A percentile compares a stretch with the other conserved stretches of the same genome.
Evolutionary conservation across 2,329 filamentous ascomycete genomes (phyloP).

Genomic region (Penicillium sp.): DNA sequence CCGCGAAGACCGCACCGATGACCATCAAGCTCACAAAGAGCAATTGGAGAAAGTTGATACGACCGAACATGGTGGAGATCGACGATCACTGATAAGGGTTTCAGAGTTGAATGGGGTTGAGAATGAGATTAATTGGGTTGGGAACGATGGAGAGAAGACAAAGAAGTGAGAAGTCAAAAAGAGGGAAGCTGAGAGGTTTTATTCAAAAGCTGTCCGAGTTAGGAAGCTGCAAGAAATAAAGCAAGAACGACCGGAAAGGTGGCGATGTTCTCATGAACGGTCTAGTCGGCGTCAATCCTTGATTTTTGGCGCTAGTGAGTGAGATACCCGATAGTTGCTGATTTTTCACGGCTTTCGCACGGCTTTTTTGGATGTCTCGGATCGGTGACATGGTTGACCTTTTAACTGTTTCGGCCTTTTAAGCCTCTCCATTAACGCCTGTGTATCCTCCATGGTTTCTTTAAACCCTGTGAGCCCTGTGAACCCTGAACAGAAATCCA

Average conservation of each 20-base stretch:
- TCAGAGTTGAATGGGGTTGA: neutral
- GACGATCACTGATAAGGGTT: neutral
- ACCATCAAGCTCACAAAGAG: constrained; percentile 29
- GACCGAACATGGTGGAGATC: constrained; percentile 18
- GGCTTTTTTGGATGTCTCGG: constrained; percentile 4
- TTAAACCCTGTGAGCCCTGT: too few species aligned
- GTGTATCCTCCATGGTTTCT: too few species aligned
- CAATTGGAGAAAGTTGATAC: constrained; percentile 25
- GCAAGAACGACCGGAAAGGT: neutral
- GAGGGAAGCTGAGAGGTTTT: neutral
- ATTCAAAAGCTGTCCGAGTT: neutral
- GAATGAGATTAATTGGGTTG: neutral
- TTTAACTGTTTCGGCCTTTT: neutral
- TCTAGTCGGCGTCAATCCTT: neutral
- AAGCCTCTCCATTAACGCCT: too few species aligned
- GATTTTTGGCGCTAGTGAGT: constrained; percentile 6
- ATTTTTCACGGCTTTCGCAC: neutral
- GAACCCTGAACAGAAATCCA: too few species aligned
- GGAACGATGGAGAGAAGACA: neutral
- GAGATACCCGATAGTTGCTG: constrained; percentile 1
- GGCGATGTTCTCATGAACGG: neutral
- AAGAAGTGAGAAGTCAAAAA: neutral
- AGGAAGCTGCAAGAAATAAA: neutral
- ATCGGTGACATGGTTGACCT: neutral
- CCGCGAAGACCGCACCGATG: constrained; percentile 28